Base-by-base conservation (phyloP, 306 rosid genomes). In the Lotus japonicus region DNA sequence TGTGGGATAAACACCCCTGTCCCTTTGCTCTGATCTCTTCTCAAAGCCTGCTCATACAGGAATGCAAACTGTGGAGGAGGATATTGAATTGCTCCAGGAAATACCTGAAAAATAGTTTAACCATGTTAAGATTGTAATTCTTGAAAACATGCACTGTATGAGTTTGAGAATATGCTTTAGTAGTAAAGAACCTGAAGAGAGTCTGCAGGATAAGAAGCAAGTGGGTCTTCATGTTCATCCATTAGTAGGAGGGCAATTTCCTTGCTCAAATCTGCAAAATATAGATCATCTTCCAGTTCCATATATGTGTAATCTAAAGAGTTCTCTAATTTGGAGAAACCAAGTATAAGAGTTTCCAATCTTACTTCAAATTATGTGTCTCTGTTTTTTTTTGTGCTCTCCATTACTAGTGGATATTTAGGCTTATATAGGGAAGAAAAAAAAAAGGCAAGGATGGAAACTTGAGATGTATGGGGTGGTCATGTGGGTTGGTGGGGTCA, bases 1-100 rank as follows among this genome's bases (percentile, higher is more conserved):
- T 88, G 94, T 0, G 98, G 98, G 58, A 94, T 94, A 57, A 94
- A 94, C 59, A 94, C 98, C 0, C 98, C 98, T 0, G 98, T 94
- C n/a, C 98, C 98, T 76, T 90, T 94, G 90, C 97, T 88, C 52
- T 31, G 36, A 31, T 82, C 90, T 72, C 90, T 84, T 71, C 64
- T 82, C 78, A 81, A 70, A 21, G 76, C 64, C 8, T 84, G 89
- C 56, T 84, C 87, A 35, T 77, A 80, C 35, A 76, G 21, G 51
- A 64, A 51, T n/a, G 71, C 78, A 66, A 81, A 80, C 48, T 79
- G 84, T 33, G 84, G 81, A 16, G 92, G 96, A 56, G 87, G 89
- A 28, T 80, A 6, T 31, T 31, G 77, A 33, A 76, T 77, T 79
- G 66, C 84, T 33, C 73, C 75, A 55, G 97, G 77, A 63, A 88